Base-by-base conservation (phyloP, 1,139 yeast species). In the Taphrina sp. region DNA sequence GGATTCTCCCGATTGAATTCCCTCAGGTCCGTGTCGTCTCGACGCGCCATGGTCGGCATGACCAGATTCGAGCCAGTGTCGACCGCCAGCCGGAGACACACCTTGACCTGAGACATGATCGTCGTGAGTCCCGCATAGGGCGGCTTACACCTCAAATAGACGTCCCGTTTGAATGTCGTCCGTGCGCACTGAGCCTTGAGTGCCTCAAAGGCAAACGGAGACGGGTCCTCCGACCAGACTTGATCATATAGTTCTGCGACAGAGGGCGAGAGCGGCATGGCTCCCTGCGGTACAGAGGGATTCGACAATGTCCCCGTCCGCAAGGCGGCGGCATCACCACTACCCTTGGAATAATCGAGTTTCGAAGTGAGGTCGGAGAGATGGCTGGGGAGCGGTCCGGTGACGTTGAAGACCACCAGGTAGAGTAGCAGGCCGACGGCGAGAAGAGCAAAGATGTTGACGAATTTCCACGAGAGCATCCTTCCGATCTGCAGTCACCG, bases 91-190 rank as follows among this genome's bases (percentile, higher is more conserved):
- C 33, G 31, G 17, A 42, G n/a, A 29, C 47, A 42, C 14, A 31
- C 37, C 19, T 42, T 42, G 19, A 42, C 22, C n/a, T 42, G 47
- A 10, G 47, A 42, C 47, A 42, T 42, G 47, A 42, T 20, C n/a
- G 36, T 42, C 20, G 47, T 42, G 36, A 42, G 16, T 29, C 47
- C 47, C 29, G 31, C 36, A 17, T 29, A 26, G 26, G 33, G 17
- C n/a, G 36, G 28, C n/a, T 17, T 12, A 20, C 47, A 42, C 23
- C 29, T 17, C 22, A 42, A 12, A 20, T 42, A 42, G 14, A 28
- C n/a, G 17, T 42, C 28, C 3, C 19, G 20, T 14, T 29, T 24
- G 20, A 29, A 42, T 28, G 28, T n/a, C 17, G 37, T 42, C 10
- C 33, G 47, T 3, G 12, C 24, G 36, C 47, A 42, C n/a, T 12